Percentiles rank a stretch among this genome's conserved stretches.
These are phyloP conservation scores for Mortierella alpina DNA, from an alignment of 192 early-diverging fungal genomes.

Conservation along the genomic window DNA sequence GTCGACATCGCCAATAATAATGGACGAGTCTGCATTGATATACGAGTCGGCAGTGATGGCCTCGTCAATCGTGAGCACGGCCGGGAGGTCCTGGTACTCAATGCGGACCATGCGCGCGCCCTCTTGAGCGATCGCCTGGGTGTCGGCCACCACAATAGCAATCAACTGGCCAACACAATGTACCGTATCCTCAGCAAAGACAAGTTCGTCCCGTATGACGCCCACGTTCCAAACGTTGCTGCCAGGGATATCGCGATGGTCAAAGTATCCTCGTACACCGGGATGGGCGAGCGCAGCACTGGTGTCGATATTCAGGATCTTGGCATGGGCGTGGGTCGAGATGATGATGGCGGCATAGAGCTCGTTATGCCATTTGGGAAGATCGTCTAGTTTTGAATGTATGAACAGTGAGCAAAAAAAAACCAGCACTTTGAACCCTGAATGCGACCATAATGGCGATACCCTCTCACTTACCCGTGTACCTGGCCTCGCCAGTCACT, in stretches of 20 bases:
- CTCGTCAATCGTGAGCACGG: constrained; percentile 82
- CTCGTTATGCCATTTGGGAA: constrained; percentile 77
- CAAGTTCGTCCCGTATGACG: constrained; percentile 78
- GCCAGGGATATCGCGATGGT: constrained; percentile 76
- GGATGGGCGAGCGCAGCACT: constrained; percentile 66
- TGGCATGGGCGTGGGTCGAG: constrained; percentile 74
- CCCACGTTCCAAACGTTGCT: constrained; percentile 65
- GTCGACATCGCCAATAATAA: constrained; percentile 74
- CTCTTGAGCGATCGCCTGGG: constrained; percentile 70
- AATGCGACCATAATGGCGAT: no score
- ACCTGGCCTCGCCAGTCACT: constrained; percentile 84
- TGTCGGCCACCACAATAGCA: constrained; percentile 81
- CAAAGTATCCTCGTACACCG: constrained; percentile 78
- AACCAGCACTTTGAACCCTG: no score
- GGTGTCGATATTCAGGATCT: constrained; percentile 72
- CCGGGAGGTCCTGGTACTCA: constrained; percentile 74
- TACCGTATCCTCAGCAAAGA: constrained; percentile 79
- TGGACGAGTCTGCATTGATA: constrained; percentile 62
- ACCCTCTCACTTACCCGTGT: constrained; percentile 54
- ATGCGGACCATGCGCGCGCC: constrained; percentile 79
- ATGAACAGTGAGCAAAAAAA: no score
- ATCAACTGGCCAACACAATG: constrained; percentile 79
- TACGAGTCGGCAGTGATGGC: constrained; percentile 75
- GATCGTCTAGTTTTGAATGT: constrained; percentile 64
- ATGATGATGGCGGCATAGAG: constrained; percentile 75